Base-by-base conservation (phyloP, 176 grass and related monocot species). In the Juncus effusus region DNA sequence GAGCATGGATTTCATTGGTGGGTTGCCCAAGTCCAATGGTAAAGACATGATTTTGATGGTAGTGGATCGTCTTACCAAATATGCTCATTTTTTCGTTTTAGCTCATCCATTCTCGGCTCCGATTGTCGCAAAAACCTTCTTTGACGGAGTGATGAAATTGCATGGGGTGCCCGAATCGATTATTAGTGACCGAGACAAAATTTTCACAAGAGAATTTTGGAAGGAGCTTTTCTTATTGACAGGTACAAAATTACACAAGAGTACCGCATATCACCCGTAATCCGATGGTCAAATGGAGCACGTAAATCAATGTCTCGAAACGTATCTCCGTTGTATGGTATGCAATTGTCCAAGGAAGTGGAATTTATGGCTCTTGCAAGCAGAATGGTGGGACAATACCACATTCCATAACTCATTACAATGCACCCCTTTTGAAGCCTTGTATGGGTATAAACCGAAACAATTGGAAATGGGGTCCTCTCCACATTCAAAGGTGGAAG, bases 311-410 rank as follows among this genome's bases (percentile, higher is more conserved):
- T 63, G 60, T 4, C 10, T 63, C 5, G 10, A 42, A 6, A 63
- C 0, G 0, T 63, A 63, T 7, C 5, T 63, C 0, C 36, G 60
- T 4, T 42, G 60, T n/a, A 42, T 63, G 60, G 36, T 63, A 2
- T 36, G 6, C 2, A 35, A 63, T 2, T 10, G 3, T 5, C 60
- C 35, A 0, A 41, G 40, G 5, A 63, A 10, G 3, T 63, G 36
- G 36, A 6, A 35, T 12, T 39, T 3, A 63, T 42, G 60, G 60
- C 3, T 2, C 16, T n/a, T 41, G 2, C n/a, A 62, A 10, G 59
- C 6, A 0, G 59, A 75, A 5, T 75, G 59, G 38, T 74, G 51
- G 14, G 62, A 63, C 19, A 75, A 75, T 10, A 75, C 58, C 1
- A 59, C 15, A 3, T 62, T 44, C 7, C 36, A 74, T 12, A 49